Conservation (phyloP, 768 basidiomycete species). For the Calocybe cyanea region DNA sequence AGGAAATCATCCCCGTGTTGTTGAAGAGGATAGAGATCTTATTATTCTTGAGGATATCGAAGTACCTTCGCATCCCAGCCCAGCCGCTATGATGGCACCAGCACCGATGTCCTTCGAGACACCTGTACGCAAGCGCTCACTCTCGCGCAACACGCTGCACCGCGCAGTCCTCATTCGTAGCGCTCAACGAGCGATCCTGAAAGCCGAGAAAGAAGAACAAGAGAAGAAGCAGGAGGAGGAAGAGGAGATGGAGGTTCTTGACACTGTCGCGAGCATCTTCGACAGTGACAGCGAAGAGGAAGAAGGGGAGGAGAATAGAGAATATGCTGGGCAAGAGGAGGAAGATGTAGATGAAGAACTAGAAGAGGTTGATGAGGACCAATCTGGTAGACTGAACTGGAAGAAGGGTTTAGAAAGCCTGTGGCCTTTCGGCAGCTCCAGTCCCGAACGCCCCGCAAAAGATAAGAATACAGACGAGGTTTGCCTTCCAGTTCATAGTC, state of each 20-base stretch:
- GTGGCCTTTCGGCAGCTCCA: slow-evolving; percentile 35
- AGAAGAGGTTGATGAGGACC: slow-evolving; percentile 23
- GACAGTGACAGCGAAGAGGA: slow-evolving; percentile 32
- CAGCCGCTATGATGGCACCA: slow-evolving; percentile 14
- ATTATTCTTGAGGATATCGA: slow-evolving; percentile 72
- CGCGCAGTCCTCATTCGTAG: slow-evolving; percentile 68
- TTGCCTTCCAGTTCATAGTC: not conserved
- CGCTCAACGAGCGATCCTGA: slow-evolving; percentile 56
- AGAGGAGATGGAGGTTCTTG: slow-evolving; percentile 49
- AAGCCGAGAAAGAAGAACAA: slow-evolving; percentile 46
- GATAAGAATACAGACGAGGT: slow-evolving; percentile 22
- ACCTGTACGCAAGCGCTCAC: slow-evolving; percentile 31
- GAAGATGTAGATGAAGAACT: slow-evolving; percentile 19
- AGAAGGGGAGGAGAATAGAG: slow-evolving; percentile 12
- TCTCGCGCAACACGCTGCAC: slow-evolving; percentile 53
- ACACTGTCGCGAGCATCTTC: slow-evolving; percentile 33
- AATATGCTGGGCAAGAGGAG: slow-evolving; percentile 20
- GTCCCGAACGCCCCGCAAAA: slow-evolving; percentile 18
- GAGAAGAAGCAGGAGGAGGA: slow-evolving; percentile 47
- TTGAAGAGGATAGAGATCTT: slow-evolving; percentile 67
- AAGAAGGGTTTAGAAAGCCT: slow-evolving; percentile 40
- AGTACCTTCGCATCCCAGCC: slow-evolving; percentile 14
- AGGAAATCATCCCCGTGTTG: slow-evolving; percentile 60
- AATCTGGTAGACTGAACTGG: slow-evolving; percentile 33
- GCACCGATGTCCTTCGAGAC: slow-evolving; percentile 22